Percentiles rank a stretch among this genome's conserved stretches.
Conservation (phyloP, 176 grass and related monocot species). For the Rhynchospora tenuis region DNA sequence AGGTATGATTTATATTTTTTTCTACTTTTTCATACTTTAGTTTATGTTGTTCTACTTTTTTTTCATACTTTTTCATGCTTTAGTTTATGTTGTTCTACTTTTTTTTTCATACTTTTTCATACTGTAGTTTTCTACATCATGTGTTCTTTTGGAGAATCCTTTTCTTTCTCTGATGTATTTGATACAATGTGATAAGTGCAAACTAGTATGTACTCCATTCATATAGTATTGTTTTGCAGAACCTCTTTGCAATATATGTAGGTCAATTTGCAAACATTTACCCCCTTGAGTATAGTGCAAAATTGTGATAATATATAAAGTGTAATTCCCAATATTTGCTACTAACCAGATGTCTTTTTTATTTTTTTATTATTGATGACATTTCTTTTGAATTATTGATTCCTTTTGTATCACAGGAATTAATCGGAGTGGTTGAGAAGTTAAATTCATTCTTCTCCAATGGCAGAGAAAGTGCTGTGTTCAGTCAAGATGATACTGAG, state of each 20-base stretch:
- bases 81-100: no score
- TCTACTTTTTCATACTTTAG: neutral
- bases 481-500: conserved; percentile 76
- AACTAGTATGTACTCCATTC: neutral
- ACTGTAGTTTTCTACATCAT: neutral
- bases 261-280: neutral
- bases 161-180: neutral
- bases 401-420: conserved; percentile 41
- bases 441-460: conserved; percentile 60
- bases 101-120: neutral
- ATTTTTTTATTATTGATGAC: neutral
- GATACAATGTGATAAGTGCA: neutral
- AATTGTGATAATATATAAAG: neutral
- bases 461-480: conserved; percentile 25
- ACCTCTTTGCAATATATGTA: neutral
- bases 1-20: conserved; percentile 44
- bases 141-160: neutral
- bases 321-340: neutral
- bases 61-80: neutral
- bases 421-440: conserved; percentile 53
- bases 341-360: neutral
- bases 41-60: neutral
- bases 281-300: neutral
- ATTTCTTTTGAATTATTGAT: neutral
- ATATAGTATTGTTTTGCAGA: neutral